Base-by-base conservation (phyloP, 2,329 filamentous ascomycete species). In the Fusarium heterosporum region DNA sequence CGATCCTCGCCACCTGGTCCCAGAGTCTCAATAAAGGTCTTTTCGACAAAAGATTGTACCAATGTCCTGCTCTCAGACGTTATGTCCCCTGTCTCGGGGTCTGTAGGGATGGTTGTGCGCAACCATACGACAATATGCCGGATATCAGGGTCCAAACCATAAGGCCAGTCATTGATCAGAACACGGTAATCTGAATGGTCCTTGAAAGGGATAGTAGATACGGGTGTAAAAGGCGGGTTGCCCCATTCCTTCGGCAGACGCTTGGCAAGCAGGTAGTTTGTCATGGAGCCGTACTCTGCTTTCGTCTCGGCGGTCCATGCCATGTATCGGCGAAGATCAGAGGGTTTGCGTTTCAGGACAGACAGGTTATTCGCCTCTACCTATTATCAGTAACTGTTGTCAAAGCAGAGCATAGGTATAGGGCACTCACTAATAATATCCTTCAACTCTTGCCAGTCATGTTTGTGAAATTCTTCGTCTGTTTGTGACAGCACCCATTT, bases 81-180 rank as follows among this genome's bases (percentile, higher is more conserved):
- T 80, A 96, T 81, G 68, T 94, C 89, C 11, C 91, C 93, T 0
- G 85, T 92, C 17, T 80, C 81, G 0, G 87, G 77, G 68, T 96
- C 90, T 4, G 91, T 91, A 25, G 90, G 85, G 62, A 97, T 89
- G 14, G 84, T 81, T 39, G 95, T 96, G 74, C 96, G 95, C 50
- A 90, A 91, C 95, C 95, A 98, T 40, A 97, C 90, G 29, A 97
- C 93, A 19, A 97, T 86, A 76, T 98, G 95, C n/a, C 89, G 83
- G 70, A 90, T 87, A 53, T 84, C 84, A 1, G 82, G 75, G 1
- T 82, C 82, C 47, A 97, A 80, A 5, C 92, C 93, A 73, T 97
- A 97, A 0, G 95, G 95, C 94, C 93, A 98, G 82, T 97, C 94
- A 73, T 98, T 97, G 75, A 89, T 83, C 42, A 97, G 81, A 50